Conservation (phyloP, 805 yeast species). For the Candida dajiaensis region DNA sequence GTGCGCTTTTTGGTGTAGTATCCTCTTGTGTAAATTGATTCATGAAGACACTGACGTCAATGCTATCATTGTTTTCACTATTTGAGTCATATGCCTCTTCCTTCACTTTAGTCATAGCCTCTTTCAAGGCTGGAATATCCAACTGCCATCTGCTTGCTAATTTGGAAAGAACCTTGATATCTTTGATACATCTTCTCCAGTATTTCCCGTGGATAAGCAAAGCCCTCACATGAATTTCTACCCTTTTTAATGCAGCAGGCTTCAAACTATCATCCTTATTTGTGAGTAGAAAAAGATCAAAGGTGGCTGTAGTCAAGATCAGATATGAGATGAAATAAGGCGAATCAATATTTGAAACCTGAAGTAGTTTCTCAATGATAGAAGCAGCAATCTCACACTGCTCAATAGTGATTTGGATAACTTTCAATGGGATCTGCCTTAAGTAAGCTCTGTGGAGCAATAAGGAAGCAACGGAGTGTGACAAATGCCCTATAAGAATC, state of each 20-base stretch:
- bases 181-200: constrained; percentile 28
- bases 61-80: constrained; percentile 1
- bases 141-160: constrained; percentile 25
- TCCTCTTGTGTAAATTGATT: background rate
- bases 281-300: constrained; percentile 27
- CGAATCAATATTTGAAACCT: constrained; percentile 3
- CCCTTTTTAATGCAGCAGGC: constrained; percentile 14
- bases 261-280: constrained; percentile 20
- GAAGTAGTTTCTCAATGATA: constrained; percentile 15
- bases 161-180: constrained; percentile 21
- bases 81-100: background rate
- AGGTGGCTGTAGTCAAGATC: constrained; percentile 27
- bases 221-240: constrained; percentile 20
- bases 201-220: constrained; percentile 20
- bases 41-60: background rate
- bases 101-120: background rate
- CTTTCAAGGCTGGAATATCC: constrained; percentile 3
- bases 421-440: constrained; percentile 24
- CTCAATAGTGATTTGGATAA: constrained; percentile 20
- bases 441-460: constrained; percentile 28
- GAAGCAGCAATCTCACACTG: constrained; percentile 22
- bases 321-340: constrained; percentile 30
- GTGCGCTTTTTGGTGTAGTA: background rate
- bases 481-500: constrained; percentile 24
- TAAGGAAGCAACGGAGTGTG: constrained; percentile 23